These are phyloP conservation scores for Podaxis rugospora DNA, from an alignment of 768 basidiomycete species.

Conservation along the genomic window DNA sequence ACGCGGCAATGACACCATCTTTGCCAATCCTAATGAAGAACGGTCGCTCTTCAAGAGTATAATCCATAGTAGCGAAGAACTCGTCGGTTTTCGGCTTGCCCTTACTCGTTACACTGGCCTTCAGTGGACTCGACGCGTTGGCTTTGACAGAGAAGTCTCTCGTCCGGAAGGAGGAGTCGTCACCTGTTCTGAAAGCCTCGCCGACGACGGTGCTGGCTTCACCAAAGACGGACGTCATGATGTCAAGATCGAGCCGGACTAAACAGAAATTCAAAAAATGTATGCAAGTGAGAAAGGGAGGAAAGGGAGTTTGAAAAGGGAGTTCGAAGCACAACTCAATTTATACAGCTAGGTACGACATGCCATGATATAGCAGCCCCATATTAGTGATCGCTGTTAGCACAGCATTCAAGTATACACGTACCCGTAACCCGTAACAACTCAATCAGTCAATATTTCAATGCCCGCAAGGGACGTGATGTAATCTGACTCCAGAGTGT, in stretches of 20 bases:
- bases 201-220: conserved; percentile 45
- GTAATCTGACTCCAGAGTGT: no score
- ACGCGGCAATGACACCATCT: conserved; percentile 62
- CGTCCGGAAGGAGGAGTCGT: conserved; percentile 15
- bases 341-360: background rate
- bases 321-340: background rate
- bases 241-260: background rate
- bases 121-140: conserved; percentile 3
- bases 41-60: conserved; percentile 50
- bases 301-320: background rate
- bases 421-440: background rate
- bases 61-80: conserved; percentile 46
- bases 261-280: background rate
- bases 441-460: background rate
- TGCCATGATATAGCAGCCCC: background rate
- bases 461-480: background rate
- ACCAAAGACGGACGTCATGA: conserved; percentile 32
- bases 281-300: background rate
- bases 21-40: conserved; percentile 70
- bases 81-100: conserved; percentile 21
- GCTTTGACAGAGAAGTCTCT: conserved; percentile 7
- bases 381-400: background rate
- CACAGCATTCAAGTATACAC: background rate
- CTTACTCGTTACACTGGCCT: conserved; percentile 3
- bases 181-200: conserved; percentile 25